A percentile compares a stretch with the other conserved stretches of the same genome.
Conservation (phyloP, 2,329 filamentous ascomycete species). For the Cytospora paraplurivora region DNA sequence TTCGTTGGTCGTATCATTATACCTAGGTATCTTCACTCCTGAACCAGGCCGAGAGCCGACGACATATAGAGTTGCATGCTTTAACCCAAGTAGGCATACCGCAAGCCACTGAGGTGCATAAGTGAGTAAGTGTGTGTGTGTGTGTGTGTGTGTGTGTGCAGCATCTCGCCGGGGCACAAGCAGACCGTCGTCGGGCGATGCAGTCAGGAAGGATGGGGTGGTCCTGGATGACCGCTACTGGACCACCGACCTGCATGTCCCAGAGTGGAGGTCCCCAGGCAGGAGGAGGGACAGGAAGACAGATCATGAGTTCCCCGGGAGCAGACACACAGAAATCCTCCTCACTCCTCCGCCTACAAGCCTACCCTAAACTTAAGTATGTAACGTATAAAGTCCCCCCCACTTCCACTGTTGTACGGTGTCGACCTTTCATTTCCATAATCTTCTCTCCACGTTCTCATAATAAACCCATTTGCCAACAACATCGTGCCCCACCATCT, state of each 20-base stretch:
- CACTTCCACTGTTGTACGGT: slow-evolving; percentile 7
- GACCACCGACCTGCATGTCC: neutral
- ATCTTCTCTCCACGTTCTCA: neutral
- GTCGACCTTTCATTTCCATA: neutral
- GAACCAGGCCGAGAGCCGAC: neutral
- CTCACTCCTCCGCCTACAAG: neutral
- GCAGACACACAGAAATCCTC: slow-evolving; percentile 13
- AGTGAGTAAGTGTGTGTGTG: neutral
- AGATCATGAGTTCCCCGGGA: slow-evolving; percentile 18
- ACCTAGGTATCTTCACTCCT: neutral
- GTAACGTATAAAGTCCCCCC: slow-evolving; percentile 17
- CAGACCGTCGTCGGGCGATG: neutral
- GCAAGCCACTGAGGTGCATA: neutral
- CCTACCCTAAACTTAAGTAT: neutral
- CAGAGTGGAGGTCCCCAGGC: slow-evolving; percentile 2
- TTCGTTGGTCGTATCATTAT: neutral
- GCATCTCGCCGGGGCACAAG: neutral
- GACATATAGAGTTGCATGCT: neutral
- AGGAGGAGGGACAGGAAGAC: neutral
- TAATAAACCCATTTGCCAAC: neutral
- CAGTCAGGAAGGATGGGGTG: slow-evolving; percentile 4
- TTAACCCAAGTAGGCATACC: neutral
- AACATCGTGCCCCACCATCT: neutral
- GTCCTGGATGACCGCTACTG: slow-evolving; percentile 15
- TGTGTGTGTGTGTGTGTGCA: neutral